These are phyloP conservation scores for Agrostemma githago DNA, from an alignment of 148 eudicot species.

Conservation along the genomic window DNA sequence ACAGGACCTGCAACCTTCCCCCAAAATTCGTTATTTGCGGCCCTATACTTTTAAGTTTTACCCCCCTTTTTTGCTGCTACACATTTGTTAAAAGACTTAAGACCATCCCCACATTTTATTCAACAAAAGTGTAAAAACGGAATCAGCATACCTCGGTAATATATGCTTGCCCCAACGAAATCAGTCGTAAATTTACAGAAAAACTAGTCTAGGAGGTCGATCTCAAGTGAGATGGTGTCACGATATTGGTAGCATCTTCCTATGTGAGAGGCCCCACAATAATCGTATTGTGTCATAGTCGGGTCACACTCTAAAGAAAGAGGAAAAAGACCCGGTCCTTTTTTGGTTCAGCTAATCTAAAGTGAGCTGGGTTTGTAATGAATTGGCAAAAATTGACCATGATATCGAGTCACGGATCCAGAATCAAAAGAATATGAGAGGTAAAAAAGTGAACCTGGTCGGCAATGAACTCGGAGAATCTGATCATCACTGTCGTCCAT, in stretches of 20 bases:
- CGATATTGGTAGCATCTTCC: too few species aligned
- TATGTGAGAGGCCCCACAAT: too few species aligned
- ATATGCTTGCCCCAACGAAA: too few species aligned
- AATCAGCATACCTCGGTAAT: background rate
- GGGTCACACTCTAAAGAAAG: too few species aligned
- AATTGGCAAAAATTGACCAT: too few species aligned
- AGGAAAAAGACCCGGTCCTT: too few species aligned
- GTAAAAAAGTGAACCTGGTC: background rate
- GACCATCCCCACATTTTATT: background rate
- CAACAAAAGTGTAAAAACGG: slow-evolving; percentile 12
- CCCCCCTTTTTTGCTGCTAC: background rate
- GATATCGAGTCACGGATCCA: background rate
- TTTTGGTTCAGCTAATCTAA: too few species aligned
- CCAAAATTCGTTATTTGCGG: slow-evolving; percentile 14
- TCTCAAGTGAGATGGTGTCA: too few species aligned
- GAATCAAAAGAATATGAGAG: background rate
- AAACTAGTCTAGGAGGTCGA: too few species aligned
- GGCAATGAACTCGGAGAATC: background rate
- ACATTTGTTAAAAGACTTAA: background rate
- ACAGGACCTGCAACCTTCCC: slow-evolving; percentile 22
- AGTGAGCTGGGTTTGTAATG: too few species aligned
- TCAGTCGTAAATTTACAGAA: too few species aligned
- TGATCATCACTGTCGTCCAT: background rate
- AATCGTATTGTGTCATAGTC: too few species aligned
- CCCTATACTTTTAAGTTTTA: slow-evolving; percentile 3